A percentile compares a stretch with the other conserved stretches of the same genome.
These are phyloP conservation scores for Candida ascalaphidarum DNA, from an alignment of 805 yeast genomes.

Conservation along the genomic window DNA sequence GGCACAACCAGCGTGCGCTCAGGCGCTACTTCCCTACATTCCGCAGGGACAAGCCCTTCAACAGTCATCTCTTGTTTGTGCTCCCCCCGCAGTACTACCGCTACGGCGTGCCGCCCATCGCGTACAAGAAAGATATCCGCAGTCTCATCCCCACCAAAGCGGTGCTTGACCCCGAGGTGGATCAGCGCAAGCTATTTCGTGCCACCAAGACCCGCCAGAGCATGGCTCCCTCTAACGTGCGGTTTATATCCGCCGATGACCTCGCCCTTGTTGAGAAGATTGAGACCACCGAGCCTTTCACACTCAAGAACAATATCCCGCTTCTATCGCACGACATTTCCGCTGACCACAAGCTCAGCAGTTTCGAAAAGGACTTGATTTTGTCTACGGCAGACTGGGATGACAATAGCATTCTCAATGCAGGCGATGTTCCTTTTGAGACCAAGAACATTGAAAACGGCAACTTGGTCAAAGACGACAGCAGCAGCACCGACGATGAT, in stretches of 20 bases:
- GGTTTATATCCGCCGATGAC: too few relatives aligned
- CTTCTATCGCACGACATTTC: slow-evolving; percentile 24
- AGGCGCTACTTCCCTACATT: slow-evolving; percentile 57
- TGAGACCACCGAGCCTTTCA: too few relatives aligned
- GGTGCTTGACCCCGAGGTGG: slow-evolving; percentile 54
- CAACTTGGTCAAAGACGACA: neutral
- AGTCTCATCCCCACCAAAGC: slow-evolving; percentile 54
- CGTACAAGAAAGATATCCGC: slow-evolving; percentile 17
- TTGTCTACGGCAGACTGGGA: slow-evolving; percentile 77
- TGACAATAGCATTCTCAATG: slow-evolving; percentile 52
- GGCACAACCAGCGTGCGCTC: slow-evolving; percentile 20
- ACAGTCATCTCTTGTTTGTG: slow-evolving; percentile 58
- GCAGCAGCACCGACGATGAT: slow-evolving; percentile 42
- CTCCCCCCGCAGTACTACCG: slow-evolving; percentile 50
- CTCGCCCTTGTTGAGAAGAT: too few relatives aligned
- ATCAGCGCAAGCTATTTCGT: slow-evolving; percentile 47
- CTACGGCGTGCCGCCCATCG: slow-evolving; percentile 43
- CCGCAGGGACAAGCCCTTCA: slow-evolving; percentile 43
- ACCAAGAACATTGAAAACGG: neutral
- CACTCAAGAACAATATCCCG: slow-evolving; percentile 13
- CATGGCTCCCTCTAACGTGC: slow-evolving; percentile 1
- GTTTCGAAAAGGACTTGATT: slow-evolving; percentile 45
- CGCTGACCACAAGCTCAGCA: slow-evolving; percentile 28
- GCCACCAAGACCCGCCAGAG: slow-evolving; percentile 8
- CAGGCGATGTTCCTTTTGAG: slow-evolving; percentile 25